These are phyloP conservation scores for Diatrype stigma DNA, from an alignment of 2,329 filamentous ascomycete species.

Conservation along the genomic window DNA sequence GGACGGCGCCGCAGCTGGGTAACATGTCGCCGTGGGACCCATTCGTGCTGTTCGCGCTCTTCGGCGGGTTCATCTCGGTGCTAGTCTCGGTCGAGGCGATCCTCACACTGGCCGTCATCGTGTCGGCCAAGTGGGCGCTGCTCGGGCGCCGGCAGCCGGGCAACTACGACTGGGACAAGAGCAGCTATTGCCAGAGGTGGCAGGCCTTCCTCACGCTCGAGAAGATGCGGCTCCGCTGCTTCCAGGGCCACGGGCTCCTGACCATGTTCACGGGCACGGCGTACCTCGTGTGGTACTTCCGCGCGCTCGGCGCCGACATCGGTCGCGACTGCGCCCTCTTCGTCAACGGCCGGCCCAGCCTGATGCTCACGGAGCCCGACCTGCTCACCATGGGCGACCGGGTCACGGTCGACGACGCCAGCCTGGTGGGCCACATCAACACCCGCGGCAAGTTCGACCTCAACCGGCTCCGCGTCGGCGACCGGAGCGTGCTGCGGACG, in stretches of 20 bases:
- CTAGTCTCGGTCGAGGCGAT: conserved; percentile 40
- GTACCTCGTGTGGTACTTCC: conserved; percentile 50
- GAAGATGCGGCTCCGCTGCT: conserved; percentile 45
- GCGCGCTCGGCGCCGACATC: conserved; percentile 48
- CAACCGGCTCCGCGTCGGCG: conserved; percentile 46
- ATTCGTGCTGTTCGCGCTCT: conserved; percentile 36
- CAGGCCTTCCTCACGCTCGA: conserved; percentile 51
- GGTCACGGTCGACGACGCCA: conserved; percentile 51
- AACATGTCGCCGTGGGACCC: conserved; percentile 24
- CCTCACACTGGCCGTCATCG: conserved; percentile 38
- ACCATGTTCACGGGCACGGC: conserved; percentile 50
- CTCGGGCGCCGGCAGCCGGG: conserved; percentile 47
- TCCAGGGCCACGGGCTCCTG: conserved; percentile 45
- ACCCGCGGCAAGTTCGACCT: conserved; percentile 53
- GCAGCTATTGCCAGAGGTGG: conserved; percentile 54
- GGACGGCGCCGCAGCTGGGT: conserved; percentile 11
- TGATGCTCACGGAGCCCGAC: conserved; percentile 56
- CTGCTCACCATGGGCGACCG: conserved; percentile 49
- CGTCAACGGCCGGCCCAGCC: conserved; percentile 45
- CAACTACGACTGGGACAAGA: conserved; percentile 55
- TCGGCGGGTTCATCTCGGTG: conserved; percentile 34
- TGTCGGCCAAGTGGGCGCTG: conserved; percentile 47
- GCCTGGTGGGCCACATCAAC: conserved; percentile 53
- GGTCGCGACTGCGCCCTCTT: conserved; percentile 53
- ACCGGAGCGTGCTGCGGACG: conserved; percentile 47